Evolutionary conservation across 306 rosid species (phyloP).

Genomic region (Cucumis hystrix): DNA sequence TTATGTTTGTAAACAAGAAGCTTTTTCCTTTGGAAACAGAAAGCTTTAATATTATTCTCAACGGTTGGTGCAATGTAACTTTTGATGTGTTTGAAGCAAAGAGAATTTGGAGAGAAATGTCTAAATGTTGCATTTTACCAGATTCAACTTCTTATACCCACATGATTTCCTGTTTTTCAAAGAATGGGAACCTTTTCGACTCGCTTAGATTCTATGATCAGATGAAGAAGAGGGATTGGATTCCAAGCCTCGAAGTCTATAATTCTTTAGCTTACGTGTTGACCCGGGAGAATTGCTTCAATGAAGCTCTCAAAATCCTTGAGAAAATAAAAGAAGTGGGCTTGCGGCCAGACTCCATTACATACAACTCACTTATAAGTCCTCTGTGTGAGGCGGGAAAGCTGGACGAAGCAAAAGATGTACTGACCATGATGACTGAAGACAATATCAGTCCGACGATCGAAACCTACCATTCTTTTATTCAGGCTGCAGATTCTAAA

Average conservation of each 20-base stretch:
- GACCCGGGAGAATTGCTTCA: constrained; percentile 48
- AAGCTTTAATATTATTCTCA: constrained; percentile 72
- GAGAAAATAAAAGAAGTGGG: constrained; percentile 52
- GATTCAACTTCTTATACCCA: constrained; percentile 62
- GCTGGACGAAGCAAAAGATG: constrained; percentile 44
- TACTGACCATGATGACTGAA: constrained; percentile 41
- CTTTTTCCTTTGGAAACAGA: constrained; percentile 52
- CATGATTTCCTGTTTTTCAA: constrained; percentile 85
- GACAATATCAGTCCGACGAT: constrained; percentile 52
- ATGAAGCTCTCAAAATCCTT: constrained; percentile 67
- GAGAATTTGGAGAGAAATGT: constrained; percentile 92
- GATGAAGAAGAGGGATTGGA: constrained; percentile 66
- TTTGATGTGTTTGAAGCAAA: constrained; percentile 58
- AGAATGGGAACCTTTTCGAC: constrained; percentile 67
- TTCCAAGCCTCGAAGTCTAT: constrained; percentile 46
- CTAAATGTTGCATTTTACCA: constrained; percentile 46
- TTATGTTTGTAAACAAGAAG: constrained; percentile 63
- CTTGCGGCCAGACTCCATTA: constrained; percentile 55
- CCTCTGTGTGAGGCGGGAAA: constrained; percentile 63
- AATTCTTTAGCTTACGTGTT: constrained; percentile 61
- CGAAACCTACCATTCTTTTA: constrained; percentile 76
- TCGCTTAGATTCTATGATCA: constrained; percentile 80
- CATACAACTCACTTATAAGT: constrained; percentile 60
- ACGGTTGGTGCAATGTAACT: constrained; percentile 72
- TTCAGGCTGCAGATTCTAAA: constrained; percentile 44